phyloP scores from a whole-genome alignment of 1,284 basidiomycete species.

The Ustilago trichophora region DNA sequence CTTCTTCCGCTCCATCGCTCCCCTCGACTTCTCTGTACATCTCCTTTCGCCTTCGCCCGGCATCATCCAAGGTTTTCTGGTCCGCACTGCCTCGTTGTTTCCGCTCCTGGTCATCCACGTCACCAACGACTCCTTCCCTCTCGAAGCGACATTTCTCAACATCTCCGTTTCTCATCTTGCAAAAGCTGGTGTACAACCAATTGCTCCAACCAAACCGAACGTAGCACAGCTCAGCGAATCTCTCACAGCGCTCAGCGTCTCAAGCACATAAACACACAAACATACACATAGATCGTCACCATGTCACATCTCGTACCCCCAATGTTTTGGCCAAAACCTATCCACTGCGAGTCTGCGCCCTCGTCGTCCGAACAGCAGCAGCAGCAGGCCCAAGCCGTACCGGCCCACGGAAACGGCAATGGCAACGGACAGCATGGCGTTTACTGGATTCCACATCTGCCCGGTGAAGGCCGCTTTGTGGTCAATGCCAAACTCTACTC shows the following conservation, averaged over 20 bases:
- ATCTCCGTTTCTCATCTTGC: no score
- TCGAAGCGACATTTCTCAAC: no score
- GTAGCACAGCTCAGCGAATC: no score
- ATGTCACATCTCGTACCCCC: slow-evolving; percentile 53
- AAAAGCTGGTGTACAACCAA: no score
- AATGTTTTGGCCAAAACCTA: slow-evolving; percentile 39
- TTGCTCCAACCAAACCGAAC: no score
- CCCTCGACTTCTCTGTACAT: no score
- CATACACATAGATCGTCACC: neutral
- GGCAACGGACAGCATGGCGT: slow-evolving; percentile 32
- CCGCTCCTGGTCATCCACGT: neutral
- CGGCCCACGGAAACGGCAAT: slow-evolving; percentile 12
- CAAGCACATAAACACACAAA: no score
- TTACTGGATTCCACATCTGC: slow-evolving; percentile 56
- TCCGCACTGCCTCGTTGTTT: neutral
- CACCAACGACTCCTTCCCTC: no score
- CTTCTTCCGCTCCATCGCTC: neutral
- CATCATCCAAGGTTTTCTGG: neutral
- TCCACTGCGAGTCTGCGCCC: slow-evolving; percentile 44
- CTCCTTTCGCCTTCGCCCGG: no score
- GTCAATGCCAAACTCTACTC: slow-evolving; percentile 60
- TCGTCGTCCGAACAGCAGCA: slow-evolving; percentile 23
- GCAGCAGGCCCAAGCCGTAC: slow-evolving; percentile 6
- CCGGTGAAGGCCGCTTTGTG: slow-evolving; percentile 59
- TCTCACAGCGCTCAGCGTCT: no score